These are phyloP conservation scores for Grifola frondosa DNA, from an alignment of 1,284 basidiomycete species.

Conservation along the genomic window DNA sequence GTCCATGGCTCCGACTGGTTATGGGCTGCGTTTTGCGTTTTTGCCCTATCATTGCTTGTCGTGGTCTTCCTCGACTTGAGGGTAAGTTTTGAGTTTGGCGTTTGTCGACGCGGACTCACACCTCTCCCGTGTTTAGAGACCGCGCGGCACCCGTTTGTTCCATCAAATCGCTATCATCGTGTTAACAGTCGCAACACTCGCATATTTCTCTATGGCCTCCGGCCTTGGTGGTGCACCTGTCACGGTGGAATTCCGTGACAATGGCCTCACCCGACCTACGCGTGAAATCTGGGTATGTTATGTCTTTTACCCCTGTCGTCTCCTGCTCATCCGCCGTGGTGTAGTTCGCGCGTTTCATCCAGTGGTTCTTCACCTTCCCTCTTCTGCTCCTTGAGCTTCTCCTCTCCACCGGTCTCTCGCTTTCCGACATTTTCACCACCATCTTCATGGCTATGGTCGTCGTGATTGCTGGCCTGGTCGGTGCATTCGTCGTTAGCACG, in stretches of 20 bases:
- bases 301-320: background rate
- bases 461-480: conserved; percentile 52
- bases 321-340: too few relatives aligned
- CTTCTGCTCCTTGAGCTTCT: conserved; percentile 52
- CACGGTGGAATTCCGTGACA: conserved; percentile 45
- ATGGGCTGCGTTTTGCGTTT: conserved; percentile 55
- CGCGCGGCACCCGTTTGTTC: conserved; percentile 44
- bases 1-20: conserved; percentile 49
- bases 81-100: conserved; percentile 29
- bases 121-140: conserved; percentile 28
- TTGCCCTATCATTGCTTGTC: conserved; percentile 40
- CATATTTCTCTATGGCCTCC: conserved; percentile 60
- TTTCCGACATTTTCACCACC: conserved; percentile 51
- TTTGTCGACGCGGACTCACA: conserved; percentile 28
- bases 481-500: conserved; percentile 44
- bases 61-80: conserved; percentile 40
- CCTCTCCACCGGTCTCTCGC: conserved; percentile 50
- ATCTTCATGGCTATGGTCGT: conserved; percentile 53
- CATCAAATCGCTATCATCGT: conserved; percentile 49
- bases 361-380: conserved; percentile 60
- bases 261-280: conserved; percentile 30
- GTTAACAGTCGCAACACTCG: conserved; percentile 41
- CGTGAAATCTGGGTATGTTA: conserved; percentile 53
- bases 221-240: conserved; percentile 56
- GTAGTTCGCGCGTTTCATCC: conserved; percentile 52